Evolutionary conservation across 306 rosid species (phyloP).

Genomic region (Parietaria judaica): DNA sequence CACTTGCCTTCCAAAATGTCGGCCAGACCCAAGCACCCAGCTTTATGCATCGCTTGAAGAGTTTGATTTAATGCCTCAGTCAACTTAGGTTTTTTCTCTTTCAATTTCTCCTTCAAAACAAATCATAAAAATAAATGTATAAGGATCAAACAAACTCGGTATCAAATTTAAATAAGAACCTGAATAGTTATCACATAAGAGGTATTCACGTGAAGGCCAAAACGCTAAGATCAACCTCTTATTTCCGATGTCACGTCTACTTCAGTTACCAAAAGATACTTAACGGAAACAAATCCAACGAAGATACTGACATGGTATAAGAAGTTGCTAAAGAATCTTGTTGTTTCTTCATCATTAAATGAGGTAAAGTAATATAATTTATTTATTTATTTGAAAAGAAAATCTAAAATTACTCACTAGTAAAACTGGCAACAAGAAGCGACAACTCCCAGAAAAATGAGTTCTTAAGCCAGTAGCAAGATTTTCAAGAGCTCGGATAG

Average conservation of each 20-base stretch:
- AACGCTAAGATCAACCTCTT: background rate
- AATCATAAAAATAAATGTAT: background rate
- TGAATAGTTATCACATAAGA: background rate
- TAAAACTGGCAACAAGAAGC: slow-evolving; percentile 83
- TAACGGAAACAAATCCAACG: background rate
- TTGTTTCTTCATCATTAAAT: background rate
- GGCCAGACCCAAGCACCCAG: slow-evolving; percentile 78
- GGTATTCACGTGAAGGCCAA: background rate
- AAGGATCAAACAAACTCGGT: slow-evolving; percentile 7
- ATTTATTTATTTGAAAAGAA: too few relatives aligned
- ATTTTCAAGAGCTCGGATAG: slow-evolving; percentile 94
- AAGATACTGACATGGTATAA: background rate
- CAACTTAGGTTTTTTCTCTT: slow-evolving; percentile 87
- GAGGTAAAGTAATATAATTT: too few relatives aligned
- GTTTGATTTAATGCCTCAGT: slow-evolving; percentile 67
- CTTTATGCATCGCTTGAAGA: slow-evolving; percentile 85
- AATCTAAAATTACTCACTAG: slow-evolving; percentile 53
- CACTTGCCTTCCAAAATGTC: slow-evolving; percentile 87
- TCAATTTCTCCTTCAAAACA: slow-evolving; percentile 75
- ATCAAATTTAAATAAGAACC: background rate
- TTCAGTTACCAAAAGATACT: background rate
- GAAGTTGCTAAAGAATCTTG: background rate
- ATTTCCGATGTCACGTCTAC: background rate
- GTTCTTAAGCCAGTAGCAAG: slow-evolving; percentile 89
- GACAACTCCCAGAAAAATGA: slow-evolving; percentile 88